phyloP scores from a whole-genome alignment of 192 early-diverging fungal species.

The Coemansia javaensis region DNA sequence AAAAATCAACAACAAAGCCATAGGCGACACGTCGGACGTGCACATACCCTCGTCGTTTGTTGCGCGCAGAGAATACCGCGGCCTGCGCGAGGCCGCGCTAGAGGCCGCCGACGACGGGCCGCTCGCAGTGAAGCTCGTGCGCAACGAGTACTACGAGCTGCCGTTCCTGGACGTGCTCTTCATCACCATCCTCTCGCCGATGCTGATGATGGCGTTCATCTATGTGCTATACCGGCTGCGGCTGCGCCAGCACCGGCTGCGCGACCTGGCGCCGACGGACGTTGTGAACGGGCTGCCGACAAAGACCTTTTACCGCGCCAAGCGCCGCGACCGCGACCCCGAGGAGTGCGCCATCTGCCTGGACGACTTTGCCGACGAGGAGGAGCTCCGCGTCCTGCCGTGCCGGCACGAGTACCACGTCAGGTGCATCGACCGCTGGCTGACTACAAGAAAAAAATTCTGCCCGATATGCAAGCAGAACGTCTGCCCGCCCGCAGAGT shows the following conservation, averaged over 20 bases:
- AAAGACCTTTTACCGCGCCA: constrained; percentile 60
- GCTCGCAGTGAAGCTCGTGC: constrained; percentile 37
- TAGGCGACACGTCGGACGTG: constrained; percentile 81
- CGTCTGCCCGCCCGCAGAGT: constrained; percentile 34
- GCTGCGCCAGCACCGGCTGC: constrained; percentile 62
- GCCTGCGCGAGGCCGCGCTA: constrained; percentile 45
- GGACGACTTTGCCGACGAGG: constrained; percentile 80
- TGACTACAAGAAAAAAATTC: constrained; percentile 73
- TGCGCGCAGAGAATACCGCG: constrained; percentile 61
- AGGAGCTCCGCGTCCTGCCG: constrained; percentile 71
- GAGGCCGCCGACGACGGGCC: constrained; percentile 7
- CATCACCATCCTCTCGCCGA: constrained; percentile 77
- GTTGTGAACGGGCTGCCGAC: constrained; percentile 70
- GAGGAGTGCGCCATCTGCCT: constrained; percentile 89
- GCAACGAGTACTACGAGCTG: constrained; percentile 53
- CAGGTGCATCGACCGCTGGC: constrained; percentile 87
- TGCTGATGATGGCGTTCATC: constrained; percentile 71
- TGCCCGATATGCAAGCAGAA: constrained; percentile 79
- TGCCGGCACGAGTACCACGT: constrained; percentile 90
- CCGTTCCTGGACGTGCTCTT: constrained; percentile 77
- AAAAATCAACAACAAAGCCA: too few relatives aligned
- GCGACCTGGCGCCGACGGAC: constrained; percentile 72
- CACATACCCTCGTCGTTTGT: constrained; percentile 86
- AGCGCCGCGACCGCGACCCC: constrained; percentile 68
- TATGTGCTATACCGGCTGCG: constrained; percentile 70